Evolutionary conservation across 306 rosid species (phyloP), one percentile per base, ranked within the genome.

Genomic region (Chamaecrista fasciculata): DNA sequence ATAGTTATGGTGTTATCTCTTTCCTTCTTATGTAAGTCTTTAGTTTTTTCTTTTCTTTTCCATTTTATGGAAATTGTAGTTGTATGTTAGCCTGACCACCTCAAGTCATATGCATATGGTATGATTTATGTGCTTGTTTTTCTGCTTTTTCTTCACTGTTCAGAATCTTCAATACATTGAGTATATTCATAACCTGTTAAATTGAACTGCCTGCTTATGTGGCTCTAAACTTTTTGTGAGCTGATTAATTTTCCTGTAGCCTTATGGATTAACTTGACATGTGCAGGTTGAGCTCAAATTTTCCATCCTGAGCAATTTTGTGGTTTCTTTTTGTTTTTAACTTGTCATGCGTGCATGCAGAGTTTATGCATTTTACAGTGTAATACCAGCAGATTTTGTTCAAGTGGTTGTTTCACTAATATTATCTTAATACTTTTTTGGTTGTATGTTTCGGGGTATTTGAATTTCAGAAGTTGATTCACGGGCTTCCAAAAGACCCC

Each of bases 401-500:
- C 70, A 47, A 55, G 37, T 42, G n/a, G 47, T 18, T 46, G 31
- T 50, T 44, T 79, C 29, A 18, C 69, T 46, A 39, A 37, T 21
- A 26, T 26, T 21, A 2, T 69, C 33, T 23, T 28, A 31, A 37
- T 60, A 15, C 29, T 61, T 50, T n/a, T n/a, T 24, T 52, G 49
- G 39, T 55, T 55, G 51, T 31, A 6, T 75, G 58, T 71, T 36
- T 73, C 71, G 82, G 80, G 50, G 48, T 50, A 61, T 73, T 39
- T 78, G 72, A 73, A 67, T 66, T 62, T 75, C 76, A 93, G 96
- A 90, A n/a, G 87, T 79, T 20, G 91, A 91, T 77, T 73, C 62
- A 43, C 96, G 83, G 62, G 86, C 85, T 72, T 57, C 90, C 73
- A 94, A 94, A 82, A 86, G 95, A 68, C 87, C 89, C 36, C 89